Evolutionary conservation across 345 rosid species (phyloP), one percentile per base, ranked within the genome.

Genomic region (Salix purpurea): DNA sequence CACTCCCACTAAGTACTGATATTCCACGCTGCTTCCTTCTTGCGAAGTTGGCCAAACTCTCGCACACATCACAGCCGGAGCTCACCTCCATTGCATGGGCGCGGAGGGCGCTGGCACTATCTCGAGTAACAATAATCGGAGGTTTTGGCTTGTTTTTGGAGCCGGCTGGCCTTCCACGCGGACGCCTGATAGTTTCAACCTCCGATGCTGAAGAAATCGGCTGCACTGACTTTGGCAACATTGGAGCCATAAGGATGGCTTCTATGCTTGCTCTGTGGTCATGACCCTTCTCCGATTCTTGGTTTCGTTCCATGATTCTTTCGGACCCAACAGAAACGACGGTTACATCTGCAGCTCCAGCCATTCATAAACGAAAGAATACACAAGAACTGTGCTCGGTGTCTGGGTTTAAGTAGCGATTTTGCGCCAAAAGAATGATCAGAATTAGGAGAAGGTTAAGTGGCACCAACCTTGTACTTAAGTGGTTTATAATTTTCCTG

Each of bases 141-240:
- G 97, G 99, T 80, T 96, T 96, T 0, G 99, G 99, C 81, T 92
- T 96, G 86, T 91, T 96, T 77, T 91, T 95, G 12, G 99, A 93
- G 42, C 99, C 98, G 18, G 98, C 94, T 0, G 99, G 99, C 77
- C 99, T 84, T 19, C 99, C 99, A 37, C 98, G 88, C 26, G 94
- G 96, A 54, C 98, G 86, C 79, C 96, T 83, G 66, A 81, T 76
- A 50, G 86, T 83, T 69, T 86, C 90, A 32, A 90, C 88, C 26
- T 87, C 89, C 1, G 86, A 82, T 3, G 86, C 84, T 1, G 80
- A 67, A 52, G 94, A 90, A 88, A 86, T 79, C 2, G 89, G 90
- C 26, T 81, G 84, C 77, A 87, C 87, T 18, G 81, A 82, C 87
- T 87, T 88, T 0, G 92, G 87, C 34, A 90, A 70, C 66, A 74